Percentiles rank a stretch among this genome's conserved stretches.
These are phyloP conservation scores for Talaromyces trachyspermus DNA, from an alignment of 495 filamentous ascomycete species.

Conservation along the genomic window DNA sequence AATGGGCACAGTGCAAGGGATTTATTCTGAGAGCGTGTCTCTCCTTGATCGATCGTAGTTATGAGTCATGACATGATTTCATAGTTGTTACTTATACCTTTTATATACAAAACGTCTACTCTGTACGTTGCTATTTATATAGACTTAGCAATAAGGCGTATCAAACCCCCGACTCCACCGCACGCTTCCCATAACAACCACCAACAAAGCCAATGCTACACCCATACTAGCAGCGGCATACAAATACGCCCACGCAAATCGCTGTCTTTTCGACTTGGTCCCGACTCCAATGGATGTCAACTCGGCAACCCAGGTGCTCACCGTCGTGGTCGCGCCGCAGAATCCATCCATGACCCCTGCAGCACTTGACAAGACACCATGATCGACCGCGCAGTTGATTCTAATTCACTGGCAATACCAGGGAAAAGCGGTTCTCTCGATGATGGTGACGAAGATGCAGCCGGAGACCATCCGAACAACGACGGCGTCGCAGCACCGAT, in stretches of 20 bases:
- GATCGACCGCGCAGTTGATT: not conserved
- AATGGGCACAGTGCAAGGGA: not conserved
- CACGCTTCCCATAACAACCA: conserved; percentile 68
- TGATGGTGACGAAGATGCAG: not conserved
- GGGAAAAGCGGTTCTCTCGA: not conserved
- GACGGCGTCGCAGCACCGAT: conserved; percentile 24
- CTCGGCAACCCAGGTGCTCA: conserved; percentile 78
- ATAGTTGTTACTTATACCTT: too few relatives aligned
- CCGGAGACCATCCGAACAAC: too few relatives aligned
- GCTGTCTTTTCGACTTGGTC: conserved; percentile 44
- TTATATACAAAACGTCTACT: too few relatives aligned
- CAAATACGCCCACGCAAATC: conserved; percentile 48
- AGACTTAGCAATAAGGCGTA: conserved; percentile 11
- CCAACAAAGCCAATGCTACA: conserved; percentile 51
- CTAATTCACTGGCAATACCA: not conserved
- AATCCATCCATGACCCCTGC: conserved; percentile 78
- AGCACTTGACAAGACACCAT: conserved; percentile 61
- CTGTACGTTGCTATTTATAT: conserved; percentile 1
- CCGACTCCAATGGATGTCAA: conserved; percentile 21
- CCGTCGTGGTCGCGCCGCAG: conserved; percentile 79
- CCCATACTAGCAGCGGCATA: conserved; percentile 61
- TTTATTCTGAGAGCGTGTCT: not conserved
- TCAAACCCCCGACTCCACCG: conserved; percentile 61
- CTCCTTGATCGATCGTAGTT: not conserved
- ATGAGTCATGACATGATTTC: not conserved